Evolutionary conservation across 2,329 filamentous ascomycete species (phyloP).

Genomic region (Myriosclerotinia duriaeana): DNA sequence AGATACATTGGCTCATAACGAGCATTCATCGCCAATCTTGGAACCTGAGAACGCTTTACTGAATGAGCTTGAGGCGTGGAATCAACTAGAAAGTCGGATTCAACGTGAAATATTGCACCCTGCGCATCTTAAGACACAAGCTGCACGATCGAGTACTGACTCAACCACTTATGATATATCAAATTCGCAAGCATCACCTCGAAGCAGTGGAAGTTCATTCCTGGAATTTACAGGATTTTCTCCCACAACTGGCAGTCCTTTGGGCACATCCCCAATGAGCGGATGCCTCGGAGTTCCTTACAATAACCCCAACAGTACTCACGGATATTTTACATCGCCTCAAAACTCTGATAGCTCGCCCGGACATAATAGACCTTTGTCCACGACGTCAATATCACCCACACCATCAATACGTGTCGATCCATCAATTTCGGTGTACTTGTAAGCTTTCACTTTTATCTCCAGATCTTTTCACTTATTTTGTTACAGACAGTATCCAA

Average conservation of each 20-base stretch:
- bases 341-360: neutral
- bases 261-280: slow-evolving; percentile 21
- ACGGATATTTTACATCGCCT: slow-evolving; percentile 19
- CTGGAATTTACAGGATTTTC: neutral
- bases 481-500: slow-evolving; percentile 24
- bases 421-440: slow-evolving; percentile 23
- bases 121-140: slow-evolving; percentile 11
- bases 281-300: slow-evolving; percentile 15
- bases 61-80: slow-evolving; percentile 33
- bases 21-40: neutral
- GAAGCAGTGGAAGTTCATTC: slow-evolving; percentile 39
- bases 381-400: slow-evolving; percentile 26
- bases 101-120: slow-evolving; percentile 33
- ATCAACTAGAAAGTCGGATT: slow-evolving; percentile 31
- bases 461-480: neutral
- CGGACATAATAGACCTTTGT: slow-evolving; percentile 26
- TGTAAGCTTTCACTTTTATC: slow-evolving; percentile 23
- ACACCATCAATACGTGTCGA: slow-evolving; percentile 25
- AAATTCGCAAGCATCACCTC: slow-evolving; percentile 8
- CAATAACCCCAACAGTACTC: slow-evolving; percentile 24
- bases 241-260: neutral
- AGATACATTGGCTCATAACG: neutral
- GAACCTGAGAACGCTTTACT: slow-evolving; percentile 28
- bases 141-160: neutral
- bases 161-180: neutral